Evolutionary conservation across 768 basidiomycete species (phyloP), one percentile per base, ranked within the genome.

Genomic region (Xerocomus potaroensis): DNA sequence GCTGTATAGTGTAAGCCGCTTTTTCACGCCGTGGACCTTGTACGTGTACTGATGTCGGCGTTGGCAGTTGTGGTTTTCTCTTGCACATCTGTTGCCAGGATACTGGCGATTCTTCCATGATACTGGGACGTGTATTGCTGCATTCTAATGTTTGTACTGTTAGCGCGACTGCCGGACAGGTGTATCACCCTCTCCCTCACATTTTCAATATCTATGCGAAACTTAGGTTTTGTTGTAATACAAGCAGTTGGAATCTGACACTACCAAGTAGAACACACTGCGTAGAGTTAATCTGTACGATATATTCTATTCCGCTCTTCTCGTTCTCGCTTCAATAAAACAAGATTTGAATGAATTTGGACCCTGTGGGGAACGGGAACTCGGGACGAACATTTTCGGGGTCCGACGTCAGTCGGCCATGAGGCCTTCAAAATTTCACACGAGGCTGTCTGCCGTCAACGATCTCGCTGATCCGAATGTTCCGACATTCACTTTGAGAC

Each of bases 1-100:
- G 21, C 49, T 66, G n/a, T 64, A 64, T 24, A 66, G 62, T 37
- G 63, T 66, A 48, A 54, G 63, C n/a, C n/a, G n/a, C n/a, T n/a
- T n/a, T n/a, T 24, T 21, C 4, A n/a, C n/a, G 15, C 5, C 31
- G 7, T 32, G 26, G 10, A 4, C 4, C 7, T 15, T 23, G 35
- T 22, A 22, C 21, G 19, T 22, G 7, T n/a, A 18, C 19, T 9
- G 15, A 9, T 43, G 30, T 51, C 27, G 12, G 7, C 15, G 15
- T 23, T 30, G 30, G 29, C 39, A 64, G 63, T 16, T 64, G n/a
- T 64, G 63, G 63, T 66, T 64, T 45, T 64, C 63, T 32, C 41
- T 64, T 23, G 60, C 60, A 2, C 65, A 64, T 41, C n/a, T 64
- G 19, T 43, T 66, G 8, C 63, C 63, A 1, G 63, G 55, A 43